Evolutionary conservation across 2,329 filamentous ascomycete species (phyloP).

Genomic region (Fusarium multiceps): DNA sequence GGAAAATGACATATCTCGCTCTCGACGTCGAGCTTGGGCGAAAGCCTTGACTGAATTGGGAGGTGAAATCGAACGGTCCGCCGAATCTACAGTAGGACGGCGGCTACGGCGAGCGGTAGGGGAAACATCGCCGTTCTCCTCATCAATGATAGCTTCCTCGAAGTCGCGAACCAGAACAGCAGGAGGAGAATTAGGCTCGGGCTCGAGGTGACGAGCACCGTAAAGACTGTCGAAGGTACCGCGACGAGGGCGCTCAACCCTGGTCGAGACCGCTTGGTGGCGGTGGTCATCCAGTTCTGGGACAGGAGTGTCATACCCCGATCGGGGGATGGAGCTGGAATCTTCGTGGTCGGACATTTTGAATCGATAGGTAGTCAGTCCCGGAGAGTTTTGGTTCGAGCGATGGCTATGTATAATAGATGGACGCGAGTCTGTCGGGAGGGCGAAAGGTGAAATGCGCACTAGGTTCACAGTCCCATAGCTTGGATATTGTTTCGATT

Average conservation of each 20-base stretch:
- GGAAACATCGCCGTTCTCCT: slow-evolving; percentile 73
- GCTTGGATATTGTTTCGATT: slow-evolving; percentile 35
- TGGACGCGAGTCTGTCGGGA: slow-evolving; percentile 23
- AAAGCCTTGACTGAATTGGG: slow-evolving; percentile 99
- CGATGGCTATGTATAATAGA: slow-evolving; percentile 14
- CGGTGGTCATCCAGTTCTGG: slow-evolving; percentile 91
- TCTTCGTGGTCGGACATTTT: slow-evolving; percentile 77
- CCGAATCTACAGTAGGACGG: slow-evolving; percentile 67
- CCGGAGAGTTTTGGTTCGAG: slow-evolving; percentile 9
- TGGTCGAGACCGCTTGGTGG: slow-evolving; percentile 69
- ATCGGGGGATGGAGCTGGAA: slow-evolving; percentile 64
- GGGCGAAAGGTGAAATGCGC: slow-evolving; percentile 34
- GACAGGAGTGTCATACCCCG: slow-evolving; percentile 78
- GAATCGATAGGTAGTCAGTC: slow-evolving; percentile 25
- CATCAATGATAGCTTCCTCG: slow-evolving; percentile 80
- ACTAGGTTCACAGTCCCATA: slow-evolving; percentile 50
- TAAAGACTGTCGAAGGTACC: slow-evolving; percentile 81
- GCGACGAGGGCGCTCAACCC: slow-evolving; percentile 70
- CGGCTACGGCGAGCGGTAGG: slow-evolving; percentile 59
- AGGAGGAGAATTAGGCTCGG: slow-evolving; percentile 51
- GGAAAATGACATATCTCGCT: slow-evolving; percentile 74
- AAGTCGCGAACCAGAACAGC: slow-evolving; percentile 78
- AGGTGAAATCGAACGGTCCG: slow-evolving; percentile 79
- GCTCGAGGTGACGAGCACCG: slow-evolving; percentile 60
- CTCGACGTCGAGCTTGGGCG: slow-evolving; percentile 86